Evolutionary conservation across 176 grass and related monocot species (phyloP).

Genomic region (Cenchrus fungigraminus): DNA sequence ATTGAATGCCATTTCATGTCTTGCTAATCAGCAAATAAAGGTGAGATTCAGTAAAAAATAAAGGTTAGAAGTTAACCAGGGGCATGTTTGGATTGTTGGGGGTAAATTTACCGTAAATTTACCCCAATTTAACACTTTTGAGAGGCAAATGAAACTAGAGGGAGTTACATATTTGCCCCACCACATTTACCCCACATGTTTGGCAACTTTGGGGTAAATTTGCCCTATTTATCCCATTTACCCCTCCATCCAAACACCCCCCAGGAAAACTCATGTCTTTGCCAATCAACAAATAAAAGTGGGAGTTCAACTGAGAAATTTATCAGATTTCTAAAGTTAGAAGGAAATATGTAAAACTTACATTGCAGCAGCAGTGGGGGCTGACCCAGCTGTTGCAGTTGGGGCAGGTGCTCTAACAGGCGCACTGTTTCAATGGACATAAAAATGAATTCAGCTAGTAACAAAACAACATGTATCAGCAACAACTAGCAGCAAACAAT

Average conservation of each 20-base stretch:
- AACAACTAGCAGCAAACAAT: neutral
- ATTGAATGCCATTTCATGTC: neutral
- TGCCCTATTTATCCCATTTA: no score
- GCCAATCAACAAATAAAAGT: neutral
- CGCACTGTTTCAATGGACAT: constrained; percentile 42
- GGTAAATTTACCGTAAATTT: no score
- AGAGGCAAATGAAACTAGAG: no score
- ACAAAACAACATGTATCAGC: neutral
- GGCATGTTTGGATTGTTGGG: no score
- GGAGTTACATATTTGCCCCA: no score
- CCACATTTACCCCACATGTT: no score
- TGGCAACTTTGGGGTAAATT: no score
- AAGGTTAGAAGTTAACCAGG: constrained; percentile 13
- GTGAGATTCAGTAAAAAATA: neutral
- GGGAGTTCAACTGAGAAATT: neutral
- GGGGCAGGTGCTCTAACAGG: constrained; percentile 53
- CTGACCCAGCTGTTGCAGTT: constrained; percentile 52
- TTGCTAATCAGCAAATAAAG: neutral
- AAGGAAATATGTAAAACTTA: constrained; percentile 45
- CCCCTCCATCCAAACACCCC: no score
- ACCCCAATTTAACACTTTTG: no score
- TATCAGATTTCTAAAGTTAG: neutral
- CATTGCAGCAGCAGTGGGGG: constrained; percentile 51
- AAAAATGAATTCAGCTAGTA: constrained; percentile 36
- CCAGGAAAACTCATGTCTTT: neutral